Percentiles rank a stretch among this genome's conserved stretches.
Evolutionary conservation across 192 early-diverging fungal species (phyloP).

Genomic region (Dissophora globulifera): DNA sequence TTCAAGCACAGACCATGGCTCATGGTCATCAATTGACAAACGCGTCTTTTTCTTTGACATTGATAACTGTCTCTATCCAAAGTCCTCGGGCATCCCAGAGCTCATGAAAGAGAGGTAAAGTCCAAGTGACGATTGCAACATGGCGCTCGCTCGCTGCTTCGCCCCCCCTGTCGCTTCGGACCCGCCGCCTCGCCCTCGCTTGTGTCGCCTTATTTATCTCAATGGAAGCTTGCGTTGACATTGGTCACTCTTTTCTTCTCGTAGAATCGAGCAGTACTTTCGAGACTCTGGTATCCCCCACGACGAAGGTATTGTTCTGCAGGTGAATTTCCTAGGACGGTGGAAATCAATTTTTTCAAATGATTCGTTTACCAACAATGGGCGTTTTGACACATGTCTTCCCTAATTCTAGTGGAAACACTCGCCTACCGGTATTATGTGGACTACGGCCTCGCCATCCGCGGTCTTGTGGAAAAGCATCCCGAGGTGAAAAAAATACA

Average conservation of each 20-base stretch:
- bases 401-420: conserved; percentile 52
- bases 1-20: neutral
- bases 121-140: no score
- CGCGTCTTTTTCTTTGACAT: conserved; percentile 84
- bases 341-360: neutral
- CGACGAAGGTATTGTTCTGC: conserved; percentile 61
- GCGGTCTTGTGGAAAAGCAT: conserved; percentile 77
- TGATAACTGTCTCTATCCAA: conserved; percentile 81
- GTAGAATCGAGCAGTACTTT: conserved; percentile 71
- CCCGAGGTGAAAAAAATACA: conserved; percentile 9
- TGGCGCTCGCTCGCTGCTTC: no score
- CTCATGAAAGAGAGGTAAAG: conserved; percentile 68
- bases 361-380: neutral
- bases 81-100: conserved; percentile 57
- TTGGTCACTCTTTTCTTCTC: no score
- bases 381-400: no score
- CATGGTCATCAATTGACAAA: conserved; percentile 5
- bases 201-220: no score
- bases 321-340: no score
- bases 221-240: no score
- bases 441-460: conserved; percentile 77
- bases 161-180: no score
- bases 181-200: no score
- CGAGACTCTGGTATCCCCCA: conserved; percentile 66
- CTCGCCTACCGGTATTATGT: conserved; percentile 71